phyloP scores from a whole-genome alignment of 2,329 filamentous ascomycete genomes.

The Monosporascus sp. region DNA sequence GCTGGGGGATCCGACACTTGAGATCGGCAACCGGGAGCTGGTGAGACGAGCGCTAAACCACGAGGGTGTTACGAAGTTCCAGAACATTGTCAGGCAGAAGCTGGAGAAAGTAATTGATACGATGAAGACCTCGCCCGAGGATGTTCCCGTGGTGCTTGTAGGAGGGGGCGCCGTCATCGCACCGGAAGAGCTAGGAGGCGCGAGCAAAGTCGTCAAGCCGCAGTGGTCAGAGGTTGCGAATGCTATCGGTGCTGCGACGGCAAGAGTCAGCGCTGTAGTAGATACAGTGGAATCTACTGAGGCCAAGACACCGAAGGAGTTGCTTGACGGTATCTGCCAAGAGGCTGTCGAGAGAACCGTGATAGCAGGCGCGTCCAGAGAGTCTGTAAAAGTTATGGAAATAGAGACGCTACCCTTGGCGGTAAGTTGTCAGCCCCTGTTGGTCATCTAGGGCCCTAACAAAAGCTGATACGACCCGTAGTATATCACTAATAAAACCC shows the following conservation, averaged over 20 bases:
- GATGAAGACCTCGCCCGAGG: slow-evolving; percentile 59
- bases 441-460: neutral
- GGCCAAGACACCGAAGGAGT: slow-evolving; percentile 30
- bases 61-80: slow-evolving; percentile 17
- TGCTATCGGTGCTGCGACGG: slow-evolving; percentile 60
- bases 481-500: slow-evolving; percentile 49
- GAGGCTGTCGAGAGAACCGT: slow-evolving; percentile 41
- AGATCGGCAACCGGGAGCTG: slow-evolving; percentile 36
- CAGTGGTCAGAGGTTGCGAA: slow-evolving; percentile 57
- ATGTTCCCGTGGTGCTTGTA: slow-evolving; percentile 56
- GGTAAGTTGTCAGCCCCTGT: slow-evolving; percentile 20
- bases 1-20: slow-evolving; percentile 24
- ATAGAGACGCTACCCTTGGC: slow-evolving; percentile 51
- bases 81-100: slow-evolving; percentile 19
- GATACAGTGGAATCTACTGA: slow-evolving; percentile 48
- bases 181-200: slow-evolving; percentile 49
- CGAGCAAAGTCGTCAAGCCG: slow-evolving; percentile 52
- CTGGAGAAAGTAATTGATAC: slow-evolving; percentile 44
- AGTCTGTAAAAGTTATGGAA: slow-evolving; percentile 44
- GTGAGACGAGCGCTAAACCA: slow-evolving; percentile 19
- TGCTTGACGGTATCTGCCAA: slow-evolving; percentile 33
- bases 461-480: slow-evolving; percentile 13
- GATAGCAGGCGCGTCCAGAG: slow-evolving; percentile 38
- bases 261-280: slow-evolving; percentile 51
- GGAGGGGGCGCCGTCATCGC: slow-evolving; percentile 59